A percentile compares a stretch with the other conserved stretches of the same genome.
These are phyloP conservation scores for Deuterostichococcus epilithicus DNA, from an alignment of 139 green algal genomes.

Conservation along the genomic window DNA sequence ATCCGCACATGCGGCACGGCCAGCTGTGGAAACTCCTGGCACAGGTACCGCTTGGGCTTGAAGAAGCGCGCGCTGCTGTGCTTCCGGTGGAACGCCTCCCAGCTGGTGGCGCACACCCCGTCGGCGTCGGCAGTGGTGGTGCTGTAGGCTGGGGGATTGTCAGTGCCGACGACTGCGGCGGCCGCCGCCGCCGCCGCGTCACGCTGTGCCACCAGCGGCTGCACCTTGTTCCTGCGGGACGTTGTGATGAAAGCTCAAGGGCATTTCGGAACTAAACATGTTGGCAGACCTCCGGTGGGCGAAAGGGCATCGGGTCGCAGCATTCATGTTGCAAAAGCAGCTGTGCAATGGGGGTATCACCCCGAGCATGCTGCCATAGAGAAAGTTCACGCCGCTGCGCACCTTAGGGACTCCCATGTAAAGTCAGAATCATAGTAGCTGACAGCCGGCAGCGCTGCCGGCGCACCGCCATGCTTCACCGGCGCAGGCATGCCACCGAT, in stretches of 20 bases:
- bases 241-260: too few relatives aligned
- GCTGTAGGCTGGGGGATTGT: background rate
- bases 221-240: background rate
- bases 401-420: background rate
- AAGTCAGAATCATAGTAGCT: background rate
- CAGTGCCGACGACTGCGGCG: too few relatives aligned
- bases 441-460: background rate
- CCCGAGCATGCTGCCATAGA: background rate
- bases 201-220: background rate
- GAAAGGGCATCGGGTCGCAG: too few relatives aligned
- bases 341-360: too few relatives aligned
- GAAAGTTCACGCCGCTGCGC: too few relatives aligned
- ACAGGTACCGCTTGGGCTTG: background rate
- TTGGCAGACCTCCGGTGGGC: too few relatives aligned
- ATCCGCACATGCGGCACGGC: background rate
- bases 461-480: too few relatives aligned
- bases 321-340: background rate
- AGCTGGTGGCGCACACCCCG: background rate
- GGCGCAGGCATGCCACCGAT: too few relatives aligned
- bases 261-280: too few relatives aligned
- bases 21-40: background rate
- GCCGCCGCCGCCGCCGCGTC: background rate
- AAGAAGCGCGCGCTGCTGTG: background rate
- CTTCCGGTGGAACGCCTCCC: background rate
- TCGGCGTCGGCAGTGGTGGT: too few relatives aligned